Evolutionary conservation across 163 green algal genomes (phyloP).

Genomic region (Chloromonas sp.): DNA sequence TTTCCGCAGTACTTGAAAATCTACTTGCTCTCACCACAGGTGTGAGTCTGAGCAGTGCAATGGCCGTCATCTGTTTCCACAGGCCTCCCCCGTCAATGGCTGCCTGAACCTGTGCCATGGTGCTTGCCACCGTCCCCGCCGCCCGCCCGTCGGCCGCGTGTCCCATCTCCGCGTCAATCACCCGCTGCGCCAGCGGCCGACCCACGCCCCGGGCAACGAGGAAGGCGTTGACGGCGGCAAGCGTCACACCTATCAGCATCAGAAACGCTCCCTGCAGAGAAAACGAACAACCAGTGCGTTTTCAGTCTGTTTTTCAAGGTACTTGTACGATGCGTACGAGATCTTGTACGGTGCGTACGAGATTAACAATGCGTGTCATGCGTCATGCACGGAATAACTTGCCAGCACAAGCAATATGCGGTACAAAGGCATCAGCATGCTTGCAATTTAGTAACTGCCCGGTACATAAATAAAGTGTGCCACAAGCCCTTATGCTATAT

Average conservation of each 20-base stretch:
- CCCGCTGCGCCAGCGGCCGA: slow-evolving; percentile 49
- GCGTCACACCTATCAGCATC: slow-evolving; percentile 56
- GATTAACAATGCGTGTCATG: too few species aligned
- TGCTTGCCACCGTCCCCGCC: slow-evolving; percentile 14
- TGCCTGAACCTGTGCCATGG: slow-evolving; percentile 45
- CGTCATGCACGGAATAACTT: too few species aligned
- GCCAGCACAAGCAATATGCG: too few species aligned
- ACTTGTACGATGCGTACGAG: too few species aligned
- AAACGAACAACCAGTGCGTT: neutral
- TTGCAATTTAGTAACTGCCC: too few species aligned
- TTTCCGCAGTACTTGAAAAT: neutral
- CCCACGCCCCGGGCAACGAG: slow-evolving; percentile 51
- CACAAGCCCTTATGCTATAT: too few species aligned
- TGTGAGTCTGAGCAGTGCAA: slow-evolving; percentile 73
- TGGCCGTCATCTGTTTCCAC: slow-evolving; percentile 61
- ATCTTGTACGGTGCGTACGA: too few species aligned
- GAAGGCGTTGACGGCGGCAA: slow-evolving; percentile 68
- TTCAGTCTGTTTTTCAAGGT: too few species aligned
- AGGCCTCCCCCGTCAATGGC: slow-evolving; percentile 64
- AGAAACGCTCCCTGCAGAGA: slow-evolving; percentile 47
- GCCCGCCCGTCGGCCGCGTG: neutral
- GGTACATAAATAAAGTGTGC: too few species aligned
- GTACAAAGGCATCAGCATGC: too few species aligned
- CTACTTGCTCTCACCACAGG: slow-evolving; percentile 51
- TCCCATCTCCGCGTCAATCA: slow-evolving; percentile 54